Base-by-base conservation (phyloP, 495 filamentous ascomycete genomes). In the Tuber magnatum region DNA sequence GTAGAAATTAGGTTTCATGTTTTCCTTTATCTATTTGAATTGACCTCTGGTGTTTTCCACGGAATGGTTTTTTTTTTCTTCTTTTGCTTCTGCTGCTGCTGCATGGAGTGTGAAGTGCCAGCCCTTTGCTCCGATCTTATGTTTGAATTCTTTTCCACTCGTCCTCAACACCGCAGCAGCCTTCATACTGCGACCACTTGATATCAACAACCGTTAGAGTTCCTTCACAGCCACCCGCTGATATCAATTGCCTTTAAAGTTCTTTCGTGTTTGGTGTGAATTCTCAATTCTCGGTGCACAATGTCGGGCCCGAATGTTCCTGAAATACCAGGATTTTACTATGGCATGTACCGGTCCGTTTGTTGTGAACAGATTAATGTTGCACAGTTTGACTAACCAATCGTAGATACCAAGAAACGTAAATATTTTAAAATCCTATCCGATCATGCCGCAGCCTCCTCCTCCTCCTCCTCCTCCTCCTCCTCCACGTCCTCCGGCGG, bases 361-460 rank as follows among this genome's bases (percentile, higher is more conserved):
- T 32, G 28, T 65, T 32, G 12, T 10, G 5, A 32, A 65, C 14
- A 18, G 18, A 65, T 65, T 35, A 3, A 65, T 61, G 28, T 32
- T 18, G 12, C 56, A 6, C 28, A 65, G 32, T n/a, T 32, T 16
- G 14, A 18, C 56, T 65, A 79, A 71, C 43, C 22, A 16, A 9
- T 35, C 0, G 16, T 69, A 87, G 87, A 88, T 72, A 28, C 76
- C 6, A 81, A 78, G 24, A 87, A 84, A 76, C 74, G 79, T 38
- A 86, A 85, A 28, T 88, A 88, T 79, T 88, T 87, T 81, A 85
- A 84, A 72, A 82, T 88, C 65, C 81, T 82, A 42, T 78, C 81
- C 83, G 86, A 78, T 74, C 77, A 69, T 74, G 81, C 77, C 28
- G 80, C 71, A 38, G 82, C 82, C 71, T 74, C 79, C 42, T 38